Evolutionary conservation across 331 rosid genomes (phyloP), one percentile per base, ranked within the genome.

Genomic region (Erythrophleum ivorense): DNA sequence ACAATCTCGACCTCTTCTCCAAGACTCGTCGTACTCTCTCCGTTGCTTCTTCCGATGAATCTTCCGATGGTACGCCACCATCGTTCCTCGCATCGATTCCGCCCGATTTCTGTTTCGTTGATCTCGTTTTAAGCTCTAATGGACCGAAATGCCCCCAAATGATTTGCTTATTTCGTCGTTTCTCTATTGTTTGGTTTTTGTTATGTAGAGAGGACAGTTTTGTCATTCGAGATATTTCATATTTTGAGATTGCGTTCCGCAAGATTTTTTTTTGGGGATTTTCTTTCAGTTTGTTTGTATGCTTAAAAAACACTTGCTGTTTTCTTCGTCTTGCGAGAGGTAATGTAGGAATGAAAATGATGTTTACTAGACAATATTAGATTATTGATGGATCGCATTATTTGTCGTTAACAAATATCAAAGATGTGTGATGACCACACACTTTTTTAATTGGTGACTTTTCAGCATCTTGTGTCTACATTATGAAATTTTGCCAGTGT

Each of bases 11-110:
- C 85, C 92, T 91, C 87, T 90, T 88, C 91, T 82, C 90, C 71
- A 91, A 82, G 82, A 91, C 65, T 73, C 98, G 97, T 48, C 94
- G 90, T 18, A 84, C 92, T 60, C 97, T 90, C 84, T 89, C 94
- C 1, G 82, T 95, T 53, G 82, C 96, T 34, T 88, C 97, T 49
- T 89, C 97, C 24, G 97, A 93, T n/a, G 97, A 90, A 18, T 91
- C 98, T 52, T 91, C 97, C 53, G 98, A 93, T 78, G 98, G 98
- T 91, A 87, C 50, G 54, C 29, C 16, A 81, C 40, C 31, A 43
- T 41, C 8, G 3, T 70, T 54, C 3, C 21, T 29, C 24, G 11
- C n/a, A 29, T 52, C 12, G 1, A 12, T 29, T 66, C 71, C 29
- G 50, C 52, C 79, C 84, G 16, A 88, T 85, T 81, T 82, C 91